A percentile compares a stretch with the other conserved stretches of the same genome.
Conservation (phyloP, 2,329 filamentous ascomycete genomes). For the Meredithiella fracta region DNA sequence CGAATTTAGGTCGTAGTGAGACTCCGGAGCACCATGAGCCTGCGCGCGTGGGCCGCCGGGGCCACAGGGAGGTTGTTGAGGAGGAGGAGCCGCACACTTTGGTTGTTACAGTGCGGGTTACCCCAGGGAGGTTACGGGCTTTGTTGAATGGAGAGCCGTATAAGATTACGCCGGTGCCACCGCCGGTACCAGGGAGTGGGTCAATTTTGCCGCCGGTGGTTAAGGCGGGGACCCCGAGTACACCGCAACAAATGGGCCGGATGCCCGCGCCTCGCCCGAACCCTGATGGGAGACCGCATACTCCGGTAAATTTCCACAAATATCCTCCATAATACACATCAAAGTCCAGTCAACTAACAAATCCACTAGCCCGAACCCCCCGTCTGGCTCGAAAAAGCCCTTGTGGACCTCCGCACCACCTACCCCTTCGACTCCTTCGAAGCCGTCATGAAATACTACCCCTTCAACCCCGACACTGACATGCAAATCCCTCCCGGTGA, state of each 20-base stretch:
- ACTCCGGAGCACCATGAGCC: slow-evolving; percentile 72
- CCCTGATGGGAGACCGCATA: slow-evolving; percentile 36
- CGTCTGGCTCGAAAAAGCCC: slow-evolving; percentile 62
- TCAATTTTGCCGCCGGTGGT: not conserved
- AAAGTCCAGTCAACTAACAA: not conserved
- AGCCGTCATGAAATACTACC: slow-evolving; percentile 76
- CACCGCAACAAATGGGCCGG: slow-evolving; percentile 44
- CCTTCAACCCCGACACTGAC: slow-evolving; percentile 57
- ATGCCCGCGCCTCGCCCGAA: slow-evolving; percentile 49
- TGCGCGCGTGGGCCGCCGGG: slow-evolving; percentile 47
- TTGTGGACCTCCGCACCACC: slow-evolving; percentile 50
- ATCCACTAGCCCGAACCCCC: slow-evolving; percentile 57
- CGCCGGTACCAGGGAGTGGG: slow-evolving; percentile 5
- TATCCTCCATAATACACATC: not conserved
- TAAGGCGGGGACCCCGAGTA: slow-evolving; percentile 17
- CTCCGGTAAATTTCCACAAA: slow-evolving; percentile 43
- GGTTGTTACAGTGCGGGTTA: slow-evolving; percentile 59
- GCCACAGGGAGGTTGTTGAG: slow-evolving; percentile 48
- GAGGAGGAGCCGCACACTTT: slow-evolving; percentile 58
- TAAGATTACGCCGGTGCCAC: slow-evolving; percentile 16
- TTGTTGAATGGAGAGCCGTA: slow-evolving; percentile 36
- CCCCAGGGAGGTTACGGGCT: slow-evolving; percentile 53
- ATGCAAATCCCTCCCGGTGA: slow-evolving; percentile 39
- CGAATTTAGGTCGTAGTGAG: slow-evolving; percentile 64
- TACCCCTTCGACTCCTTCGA: slow-evolving; percentile 79